These are phyloP conservation scores for Neurospora sp. DNA, from an alignment of 495 filamentous ascomycete genomes.

Conservation along the genomic window DNA sequence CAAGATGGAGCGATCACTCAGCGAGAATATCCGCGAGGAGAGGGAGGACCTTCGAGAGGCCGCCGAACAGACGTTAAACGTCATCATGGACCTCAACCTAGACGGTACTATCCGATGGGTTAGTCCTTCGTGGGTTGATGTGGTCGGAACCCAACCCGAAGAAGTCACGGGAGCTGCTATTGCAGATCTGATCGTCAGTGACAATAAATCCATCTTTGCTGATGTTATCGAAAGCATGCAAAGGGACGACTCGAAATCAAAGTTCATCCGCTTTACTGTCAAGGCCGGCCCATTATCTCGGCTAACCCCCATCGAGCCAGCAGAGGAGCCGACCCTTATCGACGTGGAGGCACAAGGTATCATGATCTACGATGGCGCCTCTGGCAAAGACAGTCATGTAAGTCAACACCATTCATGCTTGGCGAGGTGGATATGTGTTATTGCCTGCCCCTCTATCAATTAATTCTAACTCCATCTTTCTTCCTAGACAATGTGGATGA, in stretches of 20 bases:
- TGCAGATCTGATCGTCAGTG: slow-evolving; percentile 64
- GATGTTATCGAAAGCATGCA: slow-evolving; percentile 81
- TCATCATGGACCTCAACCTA: slow-evolving; percentile 85
- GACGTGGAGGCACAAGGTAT: slow-evolving; percentile 93
- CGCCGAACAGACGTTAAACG: slow-evolving; percentile 90
- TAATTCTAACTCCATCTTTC: slow-evolving; percentile 9
- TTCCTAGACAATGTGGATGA: slow-evolving; percentile 96
- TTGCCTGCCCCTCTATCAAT: no score
- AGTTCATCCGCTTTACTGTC: slow-evolving; percentile 79
- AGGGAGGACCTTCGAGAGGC: slow-evolving; percentile 88
- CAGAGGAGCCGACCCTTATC: slow-evolving; percentile 45
- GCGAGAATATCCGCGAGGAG: slow-evolving; percentile 53
- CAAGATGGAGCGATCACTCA: slow-evolving; percentile 44
- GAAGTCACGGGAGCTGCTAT: slow-evolving; percentile 69
- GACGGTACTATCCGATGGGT: slow-evolving; percentile 88
- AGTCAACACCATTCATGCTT: slow-evolving; percentile 24
- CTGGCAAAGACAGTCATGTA: slow-evolving; percentile 84
- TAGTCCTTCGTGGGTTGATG: slow-evolving; percentile 91
- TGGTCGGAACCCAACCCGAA: slow-evolving; percentile 69
- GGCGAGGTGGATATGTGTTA: not conserved
- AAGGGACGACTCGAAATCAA: slow-evolving; percentile 85
- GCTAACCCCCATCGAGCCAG: slow-evolving; percentile 42
- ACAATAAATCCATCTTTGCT: slow-evolving; percentile 65
- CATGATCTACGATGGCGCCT: slow-evolving; percentile 86
- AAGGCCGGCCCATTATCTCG: slow-evolving; percentile 64